Base-by-base conservation (phyloP, 2,329 filamentous ascomycete species). In the Trichophyton schoenleinii region DNA sequence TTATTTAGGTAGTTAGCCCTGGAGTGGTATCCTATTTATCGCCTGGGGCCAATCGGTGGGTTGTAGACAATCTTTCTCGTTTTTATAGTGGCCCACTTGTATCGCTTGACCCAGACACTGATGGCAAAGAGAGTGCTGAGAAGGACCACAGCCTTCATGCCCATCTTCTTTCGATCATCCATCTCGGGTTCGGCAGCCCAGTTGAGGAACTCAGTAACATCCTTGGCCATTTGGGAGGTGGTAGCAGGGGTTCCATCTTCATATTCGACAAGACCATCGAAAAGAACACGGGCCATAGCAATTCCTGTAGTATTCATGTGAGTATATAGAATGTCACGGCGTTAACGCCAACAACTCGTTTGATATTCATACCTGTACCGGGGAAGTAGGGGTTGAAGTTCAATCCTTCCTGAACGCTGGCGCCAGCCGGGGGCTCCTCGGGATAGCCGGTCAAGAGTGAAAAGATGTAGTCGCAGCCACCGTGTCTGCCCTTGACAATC, bases 361-460 rank as follows among this genome's bases (percentile, higher is more conserved):
- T 9, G 22, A 25, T 15, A 48, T 59, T 31, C 72, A 59, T 74
- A 80, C 92, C 92, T 69, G 94, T 97, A 74, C 94, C 94, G 62
- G 94, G 94, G 87, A 99, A 99, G 83, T 96, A 99, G 64, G 94
- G 94, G 85, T 99, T 99, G 86, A 99, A 99, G 86, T 97, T 96
- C 78, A 99, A 86, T 72, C 94, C 94, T 64, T 86, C 85, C 70
- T 86, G 87, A 63, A 99, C 87, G 70, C 83, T 80, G 65, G 89
- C 91, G 74, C 94, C 94, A 59, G 94, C 89, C 60, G 94, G 94
- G 63, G 90, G 83, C 79, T 99, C 94, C 69, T 99, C 94, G 64
- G 94, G 94, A 79, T 99, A 99, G 69, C 94, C 94, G 61, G 94
- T 99, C 73, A 99, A 80, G 76, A 99, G 83, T 76, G 81, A 90